Evolutionary conservation across 2,329 filamentous ascomycete genomes (phyloP), one percentile per base, ranked within the genome.

Genomic region (Ascochyta rabiei): DNA sequence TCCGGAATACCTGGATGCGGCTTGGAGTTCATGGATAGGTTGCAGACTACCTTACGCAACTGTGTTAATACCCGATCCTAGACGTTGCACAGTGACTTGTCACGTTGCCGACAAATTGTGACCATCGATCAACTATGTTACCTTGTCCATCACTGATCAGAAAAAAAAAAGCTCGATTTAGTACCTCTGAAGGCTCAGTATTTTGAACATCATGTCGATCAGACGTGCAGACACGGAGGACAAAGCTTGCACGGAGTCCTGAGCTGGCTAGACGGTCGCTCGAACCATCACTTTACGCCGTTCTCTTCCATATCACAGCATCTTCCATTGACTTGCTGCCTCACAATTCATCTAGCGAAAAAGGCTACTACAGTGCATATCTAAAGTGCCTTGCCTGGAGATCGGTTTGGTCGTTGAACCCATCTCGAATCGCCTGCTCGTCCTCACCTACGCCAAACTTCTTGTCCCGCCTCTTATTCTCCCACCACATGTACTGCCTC

Each of bases 391-490:
- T 68, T 21, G 67, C 69, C 59, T 72, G 55, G 8, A 53, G 23
- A 61, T 75, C 72, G n/a, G 72, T 75, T 60, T 66, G 47, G 56
- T 75, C 70, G 34, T 58, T 70, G 33, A 75, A 75, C 5, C 72
- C 73, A 51, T 75, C 73, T 19, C 49, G 44, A 16, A 74, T 60
- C 0, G 68, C 73, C 44, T 66, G 58, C 41, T 70, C 69, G 38
- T 69, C 65, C 42, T 70, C 70, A 0, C 67, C 72, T 2, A 37
- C 26, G 1, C 70, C 70, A 46, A 58, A 73, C 37, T 50, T 53
- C 49, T 49, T 59, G 48, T 75, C 69, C 40, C 70, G 62, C 42
- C 59, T 66, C 53, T 53, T 62, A 38, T 75, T 75, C 60, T 74
- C 66, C 68, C 63, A 69, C 49, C 53, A 52, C 73, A 75, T 75